A percentile compares a stretch with the other conserved stretches of the same genome.
These are phyloP conservation scores for Rhypophila decipiens DNA, from an alignment of 495 filamentous ascomycete species.

Conservation along the genomic window DNA sequence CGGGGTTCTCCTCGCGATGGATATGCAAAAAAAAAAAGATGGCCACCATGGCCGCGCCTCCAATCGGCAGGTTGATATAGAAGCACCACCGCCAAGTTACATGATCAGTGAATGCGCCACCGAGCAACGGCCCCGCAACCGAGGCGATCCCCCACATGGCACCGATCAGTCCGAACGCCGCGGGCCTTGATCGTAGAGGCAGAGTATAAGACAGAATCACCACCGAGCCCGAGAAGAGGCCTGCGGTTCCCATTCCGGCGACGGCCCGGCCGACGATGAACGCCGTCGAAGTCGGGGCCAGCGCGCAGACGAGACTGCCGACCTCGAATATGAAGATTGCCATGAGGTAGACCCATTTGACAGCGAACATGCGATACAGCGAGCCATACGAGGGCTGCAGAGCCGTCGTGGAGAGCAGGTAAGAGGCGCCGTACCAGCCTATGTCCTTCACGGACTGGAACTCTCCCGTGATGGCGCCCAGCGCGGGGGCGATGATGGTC, in stretches of 20 bases:
- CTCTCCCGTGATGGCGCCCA: slow-evolving; percentile 43
- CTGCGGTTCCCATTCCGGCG: slow-evolving; percentile 46
- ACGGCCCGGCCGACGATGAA: slow-evolving; percentile 51
- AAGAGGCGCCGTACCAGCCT: slow-evolving; percentile 51
- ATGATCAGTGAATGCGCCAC: slow-evolving; percentile 42
- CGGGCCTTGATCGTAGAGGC: slow-evolving; percentile 61
- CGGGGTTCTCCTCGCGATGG: slow-evolving; percentile 24
- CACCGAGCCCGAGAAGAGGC: slow-evolving; percentile 48
- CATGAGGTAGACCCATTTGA: slow-evolving; percentile 46
- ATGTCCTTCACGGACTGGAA: slow-evolving; percentile 41
- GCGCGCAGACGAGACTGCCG: slow-evolving; percentile 46
- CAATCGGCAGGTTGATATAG: slow-evolving; percentile 57
- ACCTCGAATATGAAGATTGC: slow-evolving; percentile 42
- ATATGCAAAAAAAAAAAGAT: slow-evolving; percentile 49
- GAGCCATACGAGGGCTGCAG: slow-evolving; percentile 51
- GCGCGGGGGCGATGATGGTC: slow-evolving; percentile 56
- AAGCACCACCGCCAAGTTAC: slow-evolving; percentile 53
- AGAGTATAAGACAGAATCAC: slow-evolving; percentile 64
- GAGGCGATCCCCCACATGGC: slow-evolving; percentile 76
- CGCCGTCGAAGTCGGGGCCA: slow-evolving; percentile 42
- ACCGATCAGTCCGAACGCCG: slow-evolving; percentile 71
- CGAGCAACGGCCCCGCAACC: slow-evolving; percentile 36
- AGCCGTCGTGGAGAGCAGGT: slow-evolving; percentile 47
- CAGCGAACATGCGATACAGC: slow-evolving; percentile 45
- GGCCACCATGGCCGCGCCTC: slow-evolving; percentile 48